A percentile compares a stretch with the other conserved stretches of the same genome.
Evolutionary conservation across 768 basidiomycete species (phyloP).

Genomic region (Gloeopeniophorella convolvens): DNA sequence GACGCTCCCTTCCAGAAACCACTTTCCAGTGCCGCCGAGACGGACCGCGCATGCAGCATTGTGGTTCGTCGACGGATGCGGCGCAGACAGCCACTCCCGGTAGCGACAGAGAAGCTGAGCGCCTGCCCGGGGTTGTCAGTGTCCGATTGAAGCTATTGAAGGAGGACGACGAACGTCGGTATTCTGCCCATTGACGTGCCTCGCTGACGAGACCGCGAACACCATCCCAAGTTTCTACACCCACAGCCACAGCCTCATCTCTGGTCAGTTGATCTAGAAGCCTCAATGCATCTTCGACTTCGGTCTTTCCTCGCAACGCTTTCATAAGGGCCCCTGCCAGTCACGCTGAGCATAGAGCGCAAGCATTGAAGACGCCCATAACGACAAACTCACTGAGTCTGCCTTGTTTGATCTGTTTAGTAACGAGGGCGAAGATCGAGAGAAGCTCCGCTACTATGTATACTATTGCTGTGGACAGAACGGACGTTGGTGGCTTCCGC

Average conservation of each 20-base stretch:
- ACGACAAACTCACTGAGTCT: neutral
- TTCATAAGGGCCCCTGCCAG: constrained; percentile 1
- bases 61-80: neutral
- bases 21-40: neutral
- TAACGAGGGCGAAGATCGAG: neutral
- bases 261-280: neutral
- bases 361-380: too few species aligned
- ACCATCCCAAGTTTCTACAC: neutral
- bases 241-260: neutral
- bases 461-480: neutral
- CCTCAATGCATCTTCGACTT: neutral
- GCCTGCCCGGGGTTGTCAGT: neutral
- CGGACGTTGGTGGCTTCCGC: neutral
- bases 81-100: neutral
- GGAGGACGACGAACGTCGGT: neutral
- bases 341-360: neutral
- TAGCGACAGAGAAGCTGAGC: neutral
- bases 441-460: constrained; percentile 1
- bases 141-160: neutral
- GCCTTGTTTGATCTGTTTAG: neutral
- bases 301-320: neutral
- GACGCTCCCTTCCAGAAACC: neutral
- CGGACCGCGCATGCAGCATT: neutral
- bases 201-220: neutral
- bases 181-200: neutral